phyloP scores from a whole-genome alignment of 352 stramenopile species.

The Phytopythium boreale region DNA sequence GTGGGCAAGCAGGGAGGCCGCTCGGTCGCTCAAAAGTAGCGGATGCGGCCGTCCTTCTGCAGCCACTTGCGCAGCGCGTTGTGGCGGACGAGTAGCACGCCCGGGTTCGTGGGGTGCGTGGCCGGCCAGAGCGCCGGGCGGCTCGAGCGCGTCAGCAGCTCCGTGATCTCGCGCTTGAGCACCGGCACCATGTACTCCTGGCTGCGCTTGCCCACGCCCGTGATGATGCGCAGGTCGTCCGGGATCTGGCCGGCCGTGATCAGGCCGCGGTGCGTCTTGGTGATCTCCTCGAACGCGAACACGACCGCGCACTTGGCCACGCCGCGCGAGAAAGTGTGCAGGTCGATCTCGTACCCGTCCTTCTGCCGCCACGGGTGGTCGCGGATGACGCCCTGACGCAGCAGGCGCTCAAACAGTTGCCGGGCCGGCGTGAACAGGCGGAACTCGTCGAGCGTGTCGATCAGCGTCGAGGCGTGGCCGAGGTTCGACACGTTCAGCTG shows the following conservation, averaged over 20 bases:
- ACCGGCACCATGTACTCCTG: conserved; percentile 58
- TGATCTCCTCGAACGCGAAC: conserved; percentile 51
- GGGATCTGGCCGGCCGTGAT: conserved; percentile 14
- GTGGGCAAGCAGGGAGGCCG: too few species aligned
- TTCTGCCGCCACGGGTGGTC: conserved; percentile 49
- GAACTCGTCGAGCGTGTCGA: conserved; percentile 59
- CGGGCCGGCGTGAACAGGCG: conserved; percentile 43
- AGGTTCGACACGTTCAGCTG: conserved; percentile 38
- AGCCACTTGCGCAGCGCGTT: conserved; percentile 60
- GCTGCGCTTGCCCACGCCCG: conserved; percentile 61
- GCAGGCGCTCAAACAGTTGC: conserved; percentile 43
- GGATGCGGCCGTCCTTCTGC: conserved; percentile 31
- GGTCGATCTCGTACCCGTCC: conserved; percentile 61
- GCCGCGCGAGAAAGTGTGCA: conserved; percentile 65
- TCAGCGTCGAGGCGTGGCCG: conserved; percentile 46
- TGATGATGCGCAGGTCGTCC: conserved; percentile 68
- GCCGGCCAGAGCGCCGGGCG: conserved; percentile 46
- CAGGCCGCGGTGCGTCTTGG: conserved; percentile 23
- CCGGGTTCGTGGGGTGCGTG: conserved; percentile 51
- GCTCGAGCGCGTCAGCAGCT: conserved; percentile 50
- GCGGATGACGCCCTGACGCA: conserved; percentile 37
- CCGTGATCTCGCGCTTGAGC: conserved; percentile 44
- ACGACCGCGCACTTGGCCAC: conserved; percentile 72
- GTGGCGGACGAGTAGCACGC: conserved; percentile 48
- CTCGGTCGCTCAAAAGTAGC: conserved; percentile 37